phyloP scores from a whole-genome alignment of 495 filamentous ascomycete genomes.

The Xylaria longipes region DNA sequence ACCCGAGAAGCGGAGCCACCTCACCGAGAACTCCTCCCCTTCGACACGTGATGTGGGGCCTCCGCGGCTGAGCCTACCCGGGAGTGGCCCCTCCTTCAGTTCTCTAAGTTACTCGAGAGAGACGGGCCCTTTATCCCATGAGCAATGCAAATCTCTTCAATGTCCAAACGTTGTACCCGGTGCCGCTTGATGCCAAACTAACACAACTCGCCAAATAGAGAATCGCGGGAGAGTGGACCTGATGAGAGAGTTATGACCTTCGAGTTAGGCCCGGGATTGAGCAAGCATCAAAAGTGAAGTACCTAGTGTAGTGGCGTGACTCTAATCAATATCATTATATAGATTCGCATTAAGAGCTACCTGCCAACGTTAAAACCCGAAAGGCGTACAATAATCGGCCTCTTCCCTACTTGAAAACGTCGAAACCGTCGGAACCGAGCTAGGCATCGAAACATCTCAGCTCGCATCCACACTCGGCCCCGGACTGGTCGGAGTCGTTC shows the following conservation, averaged over 20 bases:
- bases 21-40: not conserved
- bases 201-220: not conserved
- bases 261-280: no score
- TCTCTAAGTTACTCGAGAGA: no score
- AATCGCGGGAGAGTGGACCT: no score
- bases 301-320: no score
- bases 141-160: not conserved
- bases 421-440: not conserved
- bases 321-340: no score
- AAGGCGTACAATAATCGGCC: no score
- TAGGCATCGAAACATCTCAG: not conserved
- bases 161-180: not conserved
- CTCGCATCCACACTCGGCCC: not conserved
- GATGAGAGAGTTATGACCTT: no score
- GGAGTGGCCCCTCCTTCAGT: not conserved
- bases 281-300: no score
- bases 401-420: no score
- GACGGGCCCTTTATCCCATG: no score
- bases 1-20: conserved; percentile 1
- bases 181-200: not conserved
- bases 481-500: not conserved
- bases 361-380: no score
- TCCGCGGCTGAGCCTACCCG: not conserved
- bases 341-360: no score
- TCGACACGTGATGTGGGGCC: not conserved